Evolutionary conservation across 192 early-diverging fungal genomes (phyloP), one percentile per base, ranked within the genome.

Genomic region (Backusella macrospora): DNA sequence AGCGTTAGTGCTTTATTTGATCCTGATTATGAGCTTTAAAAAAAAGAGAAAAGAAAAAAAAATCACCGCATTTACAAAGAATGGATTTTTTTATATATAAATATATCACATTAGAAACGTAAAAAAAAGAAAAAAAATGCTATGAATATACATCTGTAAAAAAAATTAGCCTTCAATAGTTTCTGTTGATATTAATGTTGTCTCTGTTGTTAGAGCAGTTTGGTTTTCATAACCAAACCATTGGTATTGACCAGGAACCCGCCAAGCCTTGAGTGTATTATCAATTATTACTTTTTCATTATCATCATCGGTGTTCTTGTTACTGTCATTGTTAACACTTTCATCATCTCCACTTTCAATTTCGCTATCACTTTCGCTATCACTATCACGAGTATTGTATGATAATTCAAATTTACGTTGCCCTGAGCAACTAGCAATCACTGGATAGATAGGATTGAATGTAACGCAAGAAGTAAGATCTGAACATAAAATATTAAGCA

Each of bases 1-100:
- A 92, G 90, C 72, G 91, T 99, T 49, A 91, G 89, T 15, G 92
- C 90, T 80, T 85, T 99, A 46, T 97, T 96, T 78, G 68, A 79
- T 47, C 44, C 66, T 1, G 46, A 72, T 16, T 68, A 73, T 40
- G 71, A 77, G 44, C 45, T 76, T 29, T 49, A 42, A 23, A 59
- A 73, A 1, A 69, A 14, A 65, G 7, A 65, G 3, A 43, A 62
- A 29, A 34, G 12, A 62, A 43, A 43, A 10, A 43, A 10, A 43
- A 34, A 34, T 34, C 29, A 34, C 29, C 29, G 29, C 29, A 34
- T 34, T 34, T 34, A 34, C 29, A 34, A 9, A 43, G 4, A 43
- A 10, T 10, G 42, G 3, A 29, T 62, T 29, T 62, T 29, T 62
- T 34, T 47, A 21, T 68, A 43, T 44, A 4, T 68, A 18, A 9